Evolutionary conservation across 1,284 basidiomycete species (phyloP).

Genomic region (Leccinum variabile): DNA sequence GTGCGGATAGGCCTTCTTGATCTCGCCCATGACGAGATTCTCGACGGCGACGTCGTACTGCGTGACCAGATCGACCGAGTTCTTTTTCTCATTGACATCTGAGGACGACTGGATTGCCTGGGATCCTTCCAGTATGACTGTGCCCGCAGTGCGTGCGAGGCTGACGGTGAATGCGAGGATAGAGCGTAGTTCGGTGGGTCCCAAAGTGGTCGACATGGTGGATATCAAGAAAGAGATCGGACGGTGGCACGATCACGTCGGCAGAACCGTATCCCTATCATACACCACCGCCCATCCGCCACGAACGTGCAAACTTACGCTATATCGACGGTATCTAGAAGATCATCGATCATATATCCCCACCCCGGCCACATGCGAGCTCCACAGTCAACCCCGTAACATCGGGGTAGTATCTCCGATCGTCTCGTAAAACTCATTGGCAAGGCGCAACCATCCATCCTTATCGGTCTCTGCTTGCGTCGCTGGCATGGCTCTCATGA

Average conservation of each 20-base stretch:
- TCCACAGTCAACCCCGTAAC: slow-evolving; percentile 6
- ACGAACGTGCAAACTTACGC: slow-evolving; percentile 12
- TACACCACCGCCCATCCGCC: neutral
- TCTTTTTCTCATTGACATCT: slow-evolving; percentile 82
- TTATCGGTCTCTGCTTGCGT: slow-evolving; percentile 56
- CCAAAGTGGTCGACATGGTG: slow-evolving; percentile 29
- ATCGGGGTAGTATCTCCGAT: slow-evolving; percentile 56
- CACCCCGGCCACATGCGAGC: neutral
- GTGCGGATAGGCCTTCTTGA: slow-evolving; percentile 67
- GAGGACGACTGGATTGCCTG: slow-evolving; percentile 61
- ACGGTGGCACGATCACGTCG: neutral
- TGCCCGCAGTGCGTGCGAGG: slow-evolving; percentile 73
- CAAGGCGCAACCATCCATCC: slow-evolving; percentile 76
- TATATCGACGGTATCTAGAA: slow-evolving; percentile 9
- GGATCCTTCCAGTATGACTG: slow-evolving; percentile 72
- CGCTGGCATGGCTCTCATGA: slow-evolving; percentile 66
- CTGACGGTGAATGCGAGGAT: slow-evolving; percentile 74
- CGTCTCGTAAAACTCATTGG: slow-evolving; percentile 81
- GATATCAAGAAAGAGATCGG: neutral
- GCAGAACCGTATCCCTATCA: neutral
- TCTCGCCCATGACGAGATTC: slow-evolving; percentile 74
- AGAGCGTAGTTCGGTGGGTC: slow-evolving; percentile 44
- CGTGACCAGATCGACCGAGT: slow-evolving; percentile 93
- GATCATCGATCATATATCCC: neutral
- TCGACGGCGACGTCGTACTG: slow-evolving; percentile 95